Evolutionary conservation across 352 stramenopile species (phyloP), one percentile per base, ranked within the genome.

Genomic region (Pythium rhizo-oryzae): DNA sequence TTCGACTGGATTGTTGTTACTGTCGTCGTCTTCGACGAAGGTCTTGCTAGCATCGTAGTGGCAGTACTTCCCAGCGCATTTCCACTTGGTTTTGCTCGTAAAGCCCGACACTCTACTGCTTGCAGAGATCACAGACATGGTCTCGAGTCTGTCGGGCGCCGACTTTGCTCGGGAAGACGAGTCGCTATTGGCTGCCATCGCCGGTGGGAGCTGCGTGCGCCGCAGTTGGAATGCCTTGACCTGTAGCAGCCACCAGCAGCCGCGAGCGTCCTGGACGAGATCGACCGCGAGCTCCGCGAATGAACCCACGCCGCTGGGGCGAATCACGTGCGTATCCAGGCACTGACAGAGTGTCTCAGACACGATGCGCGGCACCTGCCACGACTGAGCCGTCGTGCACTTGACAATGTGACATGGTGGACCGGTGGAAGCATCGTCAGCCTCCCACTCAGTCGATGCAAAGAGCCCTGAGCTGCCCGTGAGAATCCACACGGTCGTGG

Each of bases 221-320:
- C 62, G 59, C 15, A 74, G 43, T 15, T 82, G 75, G 41, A 94
- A 91, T 2, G 82, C 79, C 56, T 94, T 91, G 9, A 94, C 71
- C 59, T 94, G 84, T 9, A 92, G 62, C 11, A 91, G 47, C 82
- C 83, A 89, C 84, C 84, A 92, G 25, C 51, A 41, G 5, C 86
- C 83, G 51, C 74, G 58, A 2, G 30, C 47, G 44, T 87, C 80
- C 62, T 94, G 81, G 0, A 87, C 44, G 25, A 92, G 65, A 70
- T 92, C 85, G 21, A 88, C 46, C 11, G 80, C 81, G 3, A 92
- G 35, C 58, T 88, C 77, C 8, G 49, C 72, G 23, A 93, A 78
- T 13, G 75, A 19, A 1, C 55, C 46, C 5, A 58, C 49, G 19
- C 53, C 54, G 21, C 21, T 74, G 23, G 80, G 53, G 19, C 69